Conservation (phyloP, 176 grass and related monocot genomes). For the Oryza longistaminata region DNA sequence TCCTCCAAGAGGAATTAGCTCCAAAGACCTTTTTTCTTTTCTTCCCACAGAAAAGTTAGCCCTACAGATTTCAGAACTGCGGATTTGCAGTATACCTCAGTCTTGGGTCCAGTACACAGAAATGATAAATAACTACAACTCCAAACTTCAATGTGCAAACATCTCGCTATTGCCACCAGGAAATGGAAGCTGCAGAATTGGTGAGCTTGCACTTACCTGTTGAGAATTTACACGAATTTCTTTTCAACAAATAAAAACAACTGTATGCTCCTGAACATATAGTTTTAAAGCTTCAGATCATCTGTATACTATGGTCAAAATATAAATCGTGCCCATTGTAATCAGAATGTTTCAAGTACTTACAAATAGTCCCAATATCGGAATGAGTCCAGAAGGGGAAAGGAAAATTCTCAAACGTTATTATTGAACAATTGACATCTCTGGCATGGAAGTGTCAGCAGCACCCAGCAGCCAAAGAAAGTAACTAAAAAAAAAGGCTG, state of each 20-base stretch:
- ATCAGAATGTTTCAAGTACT: not conserved
- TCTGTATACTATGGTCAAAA: not conserved
- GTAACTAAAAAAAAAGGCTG: not conserved
- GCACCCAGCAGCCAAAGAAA: not conserved
- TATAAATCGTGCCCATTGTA: not conserved
- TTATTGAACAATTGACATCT: not conserved
- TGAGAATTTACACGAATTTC: not conserved
- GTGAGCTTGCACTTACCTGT: not conserved
- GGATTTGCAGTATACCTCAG: too few relatives aligned
- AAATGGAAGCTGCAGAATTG: not conserved
- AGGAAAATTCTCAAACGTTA: not conserved
- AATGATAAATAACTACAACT: not conserved
- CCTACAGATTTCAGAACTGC: too few relatives aligned
- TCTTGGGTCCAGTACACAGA: not conserved
- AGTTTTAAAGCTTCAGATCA: not conserved
- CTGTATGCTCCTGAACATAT: not conserved
- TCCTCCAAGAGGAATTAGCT: not conserved
- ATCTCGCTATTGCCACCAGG: not conserved
- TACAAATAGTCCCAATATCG: not conserved
- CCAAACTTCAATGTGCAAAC: not conserved
- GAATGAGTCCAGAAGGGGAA: not conserved
- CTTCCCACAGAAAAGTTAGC: too few relatives aligned
- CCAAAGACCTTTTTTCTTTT: not conserved
- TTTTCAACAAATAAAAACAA: not conserved
- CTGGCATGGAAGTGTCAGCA: not conserved